Conservation (phyloP, 1,284 basidiomycete species). For the Tilletia horrida region DNA sequence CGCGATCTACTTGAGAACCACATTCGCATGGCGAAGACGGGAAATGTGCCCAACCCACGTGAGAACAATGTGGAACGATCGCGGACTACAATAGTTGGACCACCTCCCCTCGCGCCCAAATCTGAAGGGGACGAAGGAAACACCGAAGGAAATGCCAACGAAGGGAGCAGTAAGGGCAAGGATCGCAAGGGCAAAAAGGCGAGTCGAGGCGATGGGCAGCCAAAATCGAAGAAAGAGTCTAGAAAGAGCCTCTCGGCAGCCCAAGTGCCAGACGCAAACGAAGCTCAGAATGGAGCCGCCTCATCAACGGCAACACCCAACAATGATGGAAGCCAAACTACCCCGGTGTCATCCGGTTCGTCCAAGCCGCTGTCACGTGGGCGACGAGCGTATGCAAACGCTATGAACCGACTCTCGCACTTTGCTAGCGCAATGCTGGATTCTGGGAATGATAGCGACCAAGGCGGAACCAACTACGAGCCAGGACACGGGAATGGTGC, state of each 20-base stretch:
- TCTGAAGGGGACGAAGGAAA: constrained; percentile 13
- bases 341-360: background rate
- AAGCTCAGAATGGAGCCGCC: no score
- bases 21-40: constrained; percentile 36
- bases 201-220: constrained; percentile 4
- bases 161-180: constrained; percentile 23
- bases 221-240: constrained; percentile 12
- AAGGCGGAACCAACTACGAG: constrained; percentile 10
- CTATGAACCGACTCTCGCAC: constrained; percentile 30
- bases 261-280: background rate
- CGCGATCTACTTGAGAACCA: constrained; percentile 37
- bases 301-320: background rate
- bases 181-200: constrained; percentile 21
- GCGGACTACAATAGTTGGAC: constrained; percentile 48
- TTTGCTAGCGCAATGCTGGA: constrained; percentile 48
- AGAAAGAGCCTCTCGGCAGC: background rate
- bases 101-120: constrained; percentile 26
- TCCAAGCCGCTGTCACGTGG: constrained; percentile 8
- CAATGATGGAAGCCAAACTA: background rate
- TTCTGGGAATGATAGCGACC: constrained; percentile 26
- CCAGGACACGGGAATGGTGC: background rate
- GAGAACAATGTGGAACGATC: constrained; percentile 50
- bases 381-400: background rate
- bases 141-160: constrained; percentile 22
- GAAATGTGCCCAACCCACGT: constrained; percentile 35